Conservation (phyloP, 2,329 filamentous ascomycete genomes). For the Neurospora sp. region DNA sequence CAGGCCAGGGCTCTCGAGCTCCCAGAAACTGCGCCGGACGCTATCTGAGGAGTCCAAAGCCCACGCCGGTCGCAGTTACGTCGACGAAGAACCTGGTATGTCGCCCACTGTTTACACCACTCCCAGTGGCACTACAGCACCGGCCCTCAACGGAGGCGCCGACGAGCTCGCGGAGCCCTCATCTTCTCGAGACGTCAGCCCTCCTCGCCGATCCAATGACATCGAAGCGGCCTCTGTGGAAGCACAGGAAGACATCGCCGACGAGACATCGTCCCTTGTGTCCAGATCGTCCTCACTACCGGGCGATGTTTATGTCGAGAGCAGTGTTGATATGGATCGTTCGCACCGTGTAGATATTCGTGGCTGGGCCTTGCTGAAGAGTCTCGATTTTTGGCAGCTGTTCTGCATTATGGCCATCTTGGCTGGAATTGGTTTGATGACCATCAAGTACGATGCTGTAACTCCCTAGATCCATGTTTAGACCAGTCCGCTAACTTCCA, state of each 20-base stretch:
- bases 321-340: conserved; percentile 60
- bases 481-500: neutral
- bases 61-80: conserved; percentile 26
- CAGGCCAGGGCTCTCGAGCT: conserved; percentile 22
- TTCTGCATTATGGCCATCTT: conserved; percentile 84
- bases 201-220: conserved; percentile 9
- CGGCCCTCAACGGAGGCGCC: conserved; percentile 1
- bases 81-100: conserved; percentile 57
- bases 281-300: conserved; percentile 49
- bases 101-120: conserved; percentile 29
- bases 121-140: conserved; percentile 6
- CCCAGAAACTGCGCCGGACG: conserved; percentile 32
- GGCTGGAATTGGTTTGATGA: conserved; percentile 92
- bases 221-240: conserved; percentile 21
- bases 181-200: conserved; percentile 4
- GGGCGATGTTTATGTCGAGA: conserved; percentile 42
- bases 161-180: conserved; percentile 5
- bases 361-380: conserved; percentile 63
- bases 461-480: neutral
- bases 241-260: conserved; percentile 34
- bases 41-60: conserved; percentile 32
- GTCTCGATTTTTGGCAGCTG: conserved; percentile 80
- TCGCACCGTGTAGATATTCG: conserved; percentile 85
- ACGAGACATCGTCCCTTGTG: conserved; percentile 76
- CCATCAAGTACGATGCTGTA: conserved; percentile 66